A percentile compares a stretch with the other conserved stretches of the same genome.
phyloP scores from a whole-genome alignment of 2,329 filamentous ascomycete species.

The Scolecobasidium constrictum region DNA sequence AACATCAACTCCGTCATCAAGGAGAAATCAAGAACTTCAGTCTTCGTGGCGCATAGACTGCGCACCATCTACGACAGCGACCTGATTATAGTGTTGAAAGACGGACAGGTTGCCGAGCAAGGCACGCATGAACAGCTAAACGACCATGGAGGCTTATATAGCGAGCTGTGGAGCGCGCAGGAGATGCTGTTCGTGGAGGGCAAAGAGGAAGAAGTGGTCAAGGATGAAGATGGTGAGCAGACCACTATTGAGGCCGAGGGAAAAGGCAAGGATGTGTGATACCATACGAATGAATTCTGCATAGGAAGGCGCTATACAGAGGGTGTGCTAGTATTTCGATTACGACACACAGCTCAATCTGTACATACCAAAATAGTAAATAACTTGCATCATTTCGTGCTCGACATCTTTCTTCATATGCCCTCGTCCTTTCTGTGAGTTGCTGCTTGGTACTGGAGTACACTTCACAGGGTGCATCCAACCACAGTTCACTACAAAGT shows the following conservation, averaged over 20 bases:
- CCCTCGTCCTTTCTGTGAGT: too few relatives aligned
- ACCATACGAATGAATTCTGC: too few relatives aligned
- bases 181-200: slow-evolving; percentile 8
- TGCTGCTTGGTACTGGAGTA: too few relatives aligned
- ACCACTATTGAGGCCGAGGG: not conserved
- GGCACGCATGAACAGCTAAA: slow-evolving; percentile 82
- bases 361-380: too few relatives aligned
- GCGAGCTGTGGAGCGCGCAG: slow-evolving; percentile 76
- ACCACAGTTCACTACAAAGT: too few relatives aligned
- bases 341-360: too few relatives aligned
- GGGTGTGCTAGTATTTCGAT: too few relatives aligned
- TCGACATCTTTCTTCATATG: too few relatives aligned
- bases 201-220: not conserved
- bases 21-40: slow-evolving; percentile 79
- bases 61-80: slow-evolving; percentile 89
- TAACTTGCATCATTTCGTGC: too few relatives aligned
- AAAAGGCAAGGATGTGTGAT: not conserved
- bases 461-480: too few relatives aligned
- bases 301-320: too few relatives aligned
- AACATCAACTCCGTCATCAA: slow-evolving; percentile 90
- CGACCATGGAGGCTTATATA: slow-evolving; percentile 68
- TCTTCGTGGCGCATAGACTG: slow-evolving; percentile 88
- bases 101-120: slow-evolving; percentile 75
- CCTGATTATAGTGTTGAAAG: slow-evolving; percentile 80
- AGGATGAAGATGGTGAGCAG: not conserved